Evolutionary conservation across 192 early-diverging fungal genomes (phyloP), one percentile per base, ranked within the genome.

Genomic region (Diversispora eburnea): DNA sequence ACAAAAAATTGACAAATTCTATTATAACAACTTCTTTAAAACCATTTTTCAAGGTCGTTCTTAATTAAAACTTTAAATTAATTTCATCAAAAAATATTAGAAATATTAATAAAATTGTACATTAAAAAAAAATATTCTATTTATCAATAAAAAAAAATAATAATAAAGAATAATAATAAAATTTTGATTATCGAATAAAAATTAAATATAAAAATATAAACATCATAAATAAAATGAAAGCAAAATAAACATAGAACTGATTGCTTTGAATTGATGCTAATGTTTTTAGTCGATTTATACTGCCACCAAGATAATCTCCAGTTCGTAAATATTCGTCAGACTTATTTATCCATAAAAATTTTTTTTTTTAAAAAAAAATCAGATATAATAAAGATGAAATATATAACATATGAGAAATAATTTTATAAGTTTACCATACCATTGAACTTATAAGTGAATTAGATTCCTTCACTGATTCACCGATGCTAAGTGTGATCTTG

Each of bases 141-240:
- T 33, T 33, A 33, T 33, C 25, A 33, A 33, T 33, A 33, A 33
- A 33, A 33, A 33, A 33, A 33, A 33, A 33, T 0, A 33, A 33
- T 33, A 33, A 33, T 33, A 33, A 2, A 33, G 25, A 33, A 33
- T 33, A 33, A 33, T 33, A 33, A 33, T 33, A 33, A 33, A 33
- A 33, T 33, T 33, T 33, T 33, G 25, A 33, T 72, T 15, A 72
- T 20, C 8, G 4, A 42, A 60, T 42, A 33, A 72, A 61, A 46
- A 72, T 25, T n/a, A 60, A 72, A 72, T 61, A 72, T 6, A 72
- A 54, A 61, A 72, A 60, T 51, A 72, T 72, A 61, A 72, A 39
- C 8, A 58, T 47, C 48, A 72, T 61, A 15, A 72, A 10, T 48
- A 72, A 13, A 48, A 72, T 39, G 60, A 72, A 72, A 45, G 47